Base-by-base conservation (phyloP, 306 rosid genomes). In the Cucumis cinereus region DNA sequence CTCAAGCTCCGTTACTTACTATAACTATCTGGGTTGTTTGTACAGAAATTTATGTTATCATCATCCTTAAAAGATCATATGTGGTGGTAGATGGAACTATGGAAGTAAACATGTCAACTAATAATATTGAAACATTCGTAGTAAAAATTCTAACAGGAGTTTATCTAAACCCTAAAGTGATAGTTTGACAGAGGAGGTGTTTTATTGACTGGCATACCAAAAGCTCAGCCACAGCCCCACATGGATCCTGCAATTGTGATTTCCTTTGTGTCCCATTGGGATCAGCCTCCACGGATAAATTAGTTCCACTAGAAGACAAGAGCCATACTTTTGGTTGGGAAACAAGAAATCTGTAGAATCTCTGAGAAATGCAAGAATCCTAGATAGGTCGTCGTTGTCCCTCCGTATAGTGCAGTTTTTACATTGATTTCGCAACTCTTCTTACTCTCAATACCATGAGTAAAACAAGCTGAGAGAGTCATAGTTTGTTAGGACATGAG, bases 181-280 rank as follows among this genome's bases (percentile, higher is more conserved):
- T 23, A 45, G 57, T 70, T 70, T 43, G 13, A 43, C 22, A 11
- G 56, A 68, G 74, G 56, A 43, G 19, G 55, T 43, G 74, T 19
- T 5, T 41, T 22, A 6, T 23, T 41, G 54, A 68, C 10, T 36
- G 0, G 6, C n/a, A 60, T 14, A 17, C 20, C 16, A 63, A 6
- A 64, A 64, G 72, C 72, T 62, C 24, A 35, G 24, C 47, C 70
- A n/a, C n/a, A n/a, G n/a, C n/a, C n/a, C n/a, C n/a, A 63, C 70
- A 17, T 19, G 70, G 35, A 9, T 19, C 8, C 72, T 64, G 16
- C 30, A n/a, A 5, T 64, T 64, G 52, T 5, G 50, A 64, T 64
- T n/a, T 38, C n/a, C 72, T 66, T 6, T 67, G 35, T 12, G 35
- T 22, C 33, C 12, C 54, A 20, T 43, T 41, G n/a, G 11, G n/a